Evolutionary conservation across 1,284 basidiomycete species (phyloP), one percentile per base, ranked within the genome.

Genomic region (Rhizoctonia solani): DNA sequence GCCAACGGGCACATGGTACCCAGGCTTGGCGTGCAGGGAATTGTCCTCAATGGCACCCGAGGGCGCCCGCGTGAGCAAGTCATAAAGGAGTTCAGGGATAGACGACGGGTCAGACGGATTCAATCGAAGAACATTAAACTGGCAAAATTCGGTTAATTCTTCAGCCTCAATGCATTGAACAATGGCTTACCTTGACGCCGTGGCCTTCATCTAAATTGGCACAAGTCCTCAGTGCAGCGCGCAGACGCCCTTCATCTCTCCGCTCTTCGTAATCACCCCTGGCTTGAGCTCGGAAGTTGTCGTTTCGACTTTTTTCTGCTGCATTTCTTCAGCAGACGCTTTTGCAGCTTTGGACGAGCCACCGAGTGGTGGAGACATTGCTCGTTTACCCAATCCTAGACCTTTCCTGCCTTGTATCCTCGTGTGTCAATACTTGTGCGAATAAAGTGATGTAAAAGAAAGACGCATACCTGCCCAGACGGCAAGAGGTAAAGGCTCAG

Each of bases 91-190:
- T 19, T 80, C 74, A 21, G 90, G 90, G 72, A 92, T 86, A 19
- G 87, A 80, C 34, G 86, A 83, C 5, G 79, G 76, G 72, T 86
- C 82, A 65, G 80, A 79, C 1, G 88, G 86, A 73, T 91, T 83
- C 53, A 93, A 79, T 84, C 87, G 90, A 30, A 92, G 78, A 29
- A 89, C 82, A 74, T 92, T 92, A 77, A 91, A 91, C 90, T 92
- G 72, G 32, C 29, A 46, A 58, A 71, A 44, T 59, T 68, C 16
- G 11, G 54, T 46, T 46, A 25, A 23, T 27, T 39, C 11, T 21
- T 25, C n/a, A n/a, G n/a, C n/a, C n/a, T n/a, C n/a, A n/a, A n/a
- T n/a, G n/a, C n/a, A n/a, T n/a, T n/a, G n/a, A n/a, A n/a, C 14
- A 27, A 55, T 46, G 55, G 74, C 82, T 74, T 69, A 89, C 90